phyloP scores from a whole-genome alignment of 192 early-diverging fungal species.

The Podila verticillata region DNA sequence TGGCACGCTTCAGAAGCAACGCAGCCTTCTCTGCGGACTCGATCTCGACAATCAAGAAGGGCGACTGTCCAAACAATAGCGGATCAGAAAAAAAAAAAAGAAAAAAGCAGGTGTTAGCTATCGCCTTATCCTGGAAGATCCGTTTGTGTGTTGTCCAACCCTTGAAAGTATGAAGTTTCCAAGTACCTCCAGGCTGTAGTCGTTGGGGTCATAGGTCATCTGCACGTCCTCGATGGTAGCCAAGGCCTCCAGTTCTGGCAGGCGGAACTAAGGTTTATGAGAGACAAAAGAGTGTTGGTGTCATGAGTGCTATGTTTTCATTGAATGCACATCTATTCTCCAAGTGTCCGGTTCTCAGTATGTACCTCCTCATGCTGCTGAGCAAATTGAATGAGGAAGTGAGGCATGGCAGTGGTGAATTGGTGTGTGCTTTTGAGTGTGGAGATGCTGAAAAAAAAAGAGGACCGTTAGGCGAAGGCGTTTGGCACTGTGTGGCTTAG shows the following conservation, averaged over 20 bases:
- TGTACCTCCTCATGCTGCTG: conserved; percentile 61
- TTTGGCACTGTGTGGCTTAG: background rate
- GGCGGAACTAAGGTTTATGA: conserved; percentile 73
- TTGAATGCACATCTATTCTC: background rate
- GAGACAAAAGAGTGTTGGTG: conserved; percentile 1
- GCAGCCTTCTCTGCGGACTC: conserved; percentile 73
- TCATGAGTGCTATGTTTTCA: background rate
- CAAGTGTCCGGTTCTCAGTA: background rate
- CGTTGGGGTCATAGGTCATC: conserved; percentile 67
- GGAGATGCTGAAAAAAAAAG: background rate
- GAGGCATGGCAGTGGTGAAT: conserved; percentile 47
- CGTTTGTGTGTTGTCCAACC: background rate
- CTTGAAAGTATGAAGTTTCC: background rate
- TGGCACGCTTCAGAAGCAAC: conserved; percentile 80
- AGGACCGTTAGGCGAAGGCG: background rate
- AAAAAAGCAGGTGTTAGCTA: background rate
- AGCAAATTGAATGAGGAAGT: conserved; percentile 78
- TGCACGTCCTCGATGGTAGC: conserved; percentile 78
- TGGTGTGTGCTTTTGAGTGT: background rate
- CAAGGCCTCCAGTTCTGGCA: conserved; percentile 87
- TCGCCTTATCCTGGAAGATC: background rate
- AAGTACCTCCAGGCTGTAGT: conserved; percentile 69
- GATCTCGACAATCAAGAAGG: conserved; percentile 84
- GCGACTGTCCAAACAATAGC: conserved; percentile 59
- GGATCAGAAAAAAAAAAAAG: background rate